Evolutionary conservation across 2,329 filamentous ascomycete genomes (phyloP).

Genomic region (Neurospora sp.): DNA sequence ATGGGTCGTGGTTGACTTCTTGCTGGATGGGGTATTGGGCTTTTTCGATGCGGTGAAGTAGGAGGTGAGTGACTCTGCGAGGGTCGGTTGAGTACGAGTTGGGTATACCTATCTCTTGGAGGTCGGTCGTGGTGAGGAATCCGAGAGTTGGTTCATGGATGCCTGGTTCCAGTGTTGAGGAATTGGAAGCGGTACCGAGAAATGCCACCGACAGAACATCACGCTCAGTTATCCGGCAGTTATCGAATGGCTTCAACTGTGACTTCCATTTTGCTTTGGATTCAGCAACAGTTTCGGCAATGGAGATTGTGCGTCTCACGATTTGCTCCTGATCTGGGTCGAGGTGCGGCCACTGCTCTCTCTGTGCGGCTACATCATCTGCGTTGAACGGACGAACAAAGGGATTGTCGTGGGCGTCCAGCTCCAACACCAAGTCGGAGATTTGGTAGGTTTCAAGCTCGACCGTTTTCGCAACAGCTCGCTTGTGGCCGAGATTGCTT

Average conservation of each 20-base stretch:
- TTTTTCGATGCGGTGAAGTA: not conserved
- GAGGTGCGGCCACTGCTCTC: not conserved
- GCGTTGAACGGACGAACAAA: not conserved
- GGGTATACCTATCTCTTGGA: not conserved
- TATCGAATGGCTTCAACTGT: not conserved
- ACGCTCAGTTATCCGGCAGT: conserved; percentile 1
- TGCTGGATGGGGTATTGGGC: not conserved
- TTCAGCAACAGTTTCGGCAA: not conserved
- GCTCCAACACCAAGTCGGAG: conserved; percentile 1
- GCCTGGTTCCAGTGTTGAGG: not conserved
- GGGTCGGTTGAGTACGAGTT: not conserved
- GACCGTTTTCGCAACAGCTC: not conserved
- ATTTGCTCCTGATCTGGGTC: not conserved
- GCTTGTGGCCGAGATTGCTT: not conserved
- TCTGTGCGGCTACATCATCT: not conserved
- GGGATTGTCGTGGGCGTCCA: conserved; percentile 3
- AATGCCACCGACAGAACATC: conserved; percentile 6
- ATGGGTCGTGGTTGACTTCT: not conserved
- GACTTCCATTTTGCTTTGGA: conserved; percentile 1
- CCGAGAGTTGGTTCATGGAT: not conserved
- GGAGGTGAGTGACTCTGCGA: not conserved
- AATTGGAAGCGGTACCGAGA: not conserved
- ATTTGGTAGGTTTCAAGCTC: not conserved
- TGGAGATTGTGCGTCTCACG: not conserved
- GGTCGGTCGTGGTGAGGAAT: not conserved